Evolutionary conservation across 352 stramenopile genomes (phyloP), one percentile per base, ranked within the genome.

Genomic region (Phytophthora ohioensis): DNA sequence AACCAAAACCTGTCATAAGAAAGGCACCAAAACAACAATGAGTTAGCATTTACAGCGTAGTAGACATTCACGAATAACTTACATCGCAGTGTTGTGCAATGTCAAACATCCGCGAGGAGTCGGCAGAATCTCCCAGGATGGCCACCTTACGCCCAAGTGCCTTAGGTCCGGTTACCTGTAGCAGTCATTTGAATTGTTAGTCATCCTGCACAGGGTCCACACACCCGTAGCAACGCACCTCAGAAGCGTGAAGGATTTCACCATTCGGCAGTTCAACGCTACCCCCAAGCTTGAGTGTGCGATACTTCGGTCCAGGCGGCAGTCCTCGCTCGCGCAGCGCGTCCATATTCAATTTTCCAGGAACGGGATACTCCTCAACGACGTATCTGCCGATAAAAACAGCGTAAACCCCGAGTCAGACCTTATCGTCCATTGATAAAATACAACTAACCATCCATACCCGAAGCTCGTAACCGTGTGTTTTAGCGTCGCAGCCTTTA

Each of bases 281-380:
- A 32, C 89, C 79, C 21, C 96, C 96, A 32, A 86, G 57, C 73
- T 99, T 98, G 12, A 99, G 74, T 76, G 90, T 63, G 17, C 81
- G 81, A 78, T 97, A 99, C 38, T 97, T 71, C 7, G 94, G 96
- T 57, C 96, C 96, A 43, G 83, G 87, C 8, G 82, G 84, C n/a
- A 99, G 71, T 1, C 93, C 91, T 35, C 95, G 75, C 17, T 73
- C 74, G n/a, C 75, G 84, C 3, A 97, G 84, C 17, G 86, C 82
- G n/a, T 95, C 84, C 0, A 91, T 71, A 9, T 95, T 73, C 39
- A 99, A 91, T 60, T 95, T 97, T 5, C 94, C 94, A 43, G 88
- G 79, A 39, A 86, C 67, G 5, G 78, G 42, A 30, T 91, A 76
- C 67, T 97, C 90, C 57, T 95, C 85, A 13, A 97, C 75, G 42